phyloP scores from a whole-genome alignment of 495 filamentous ascomycete species.

The Staphylotrichum tortipilum region DNA sequence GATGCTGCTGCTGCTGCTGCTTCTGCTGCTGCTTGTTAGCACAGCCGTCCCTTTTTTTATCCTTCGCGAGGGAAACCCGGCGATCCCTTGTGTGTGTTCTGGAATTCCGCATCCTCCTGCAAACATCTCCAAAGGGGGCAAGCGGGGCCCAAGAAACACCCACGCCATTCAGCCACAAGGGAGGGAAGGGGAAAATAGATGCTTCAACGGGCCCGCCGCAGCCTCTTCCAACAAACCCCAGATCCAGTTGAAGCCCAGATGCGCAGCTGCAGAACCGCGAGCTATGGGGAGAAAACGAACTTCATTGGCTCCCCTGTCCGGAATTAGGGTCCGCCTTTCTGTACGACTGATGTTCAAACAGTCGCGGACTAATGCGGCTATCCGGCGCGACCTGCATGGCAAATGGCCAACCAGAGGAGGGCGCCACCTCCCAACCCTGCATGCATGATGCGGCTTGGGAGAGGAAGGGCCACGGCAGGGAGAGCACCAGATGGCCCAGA shows the following conservation, averaged over 20 bases:
- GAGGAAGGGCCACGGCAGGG: background rate
- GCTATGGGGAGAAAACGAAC: no score
- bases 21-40: background rate
- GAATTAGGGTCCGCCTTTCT: slow-evolving; percentile 7
- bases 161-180: slow-evolving; percentile 6
- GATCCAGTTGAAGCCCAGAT: background rate
- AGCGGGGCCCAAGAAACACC: background rate
- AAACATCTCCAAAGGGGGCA: slow-evolving; percentile 6
- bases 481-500: background rate
- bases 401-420: slow-evolving; percentile 4
- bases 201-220: background rate
- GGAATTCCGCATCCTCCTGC: slow-evolving; percentile 1
- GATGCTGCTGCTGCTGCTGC: no score
- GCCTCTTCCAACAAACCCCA: background rate
- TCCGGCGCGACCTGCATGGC: slow-evolving; percentile 21
- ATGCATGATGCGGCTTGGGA: slow-evolving; percentile 6
- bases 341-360: slow-evolving; percentile 39
- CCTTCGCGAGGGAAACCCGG: background rate
- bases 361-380: slow-evolving; percentile 34
- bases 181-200: slow-evolving; percentile 1
- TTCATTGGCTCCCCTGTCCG: background rate
- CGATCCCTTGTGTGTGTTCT: background rate
- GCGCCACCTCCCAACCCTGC: background rate
- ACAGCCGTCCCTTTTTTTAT: slow-evolving; percentile 2
- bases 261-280: slow-evolving; percentile 1